Conservation (phyloP, 2,329 filamentous ascomycete species). For the Aspergillus tanneri region DNA sequence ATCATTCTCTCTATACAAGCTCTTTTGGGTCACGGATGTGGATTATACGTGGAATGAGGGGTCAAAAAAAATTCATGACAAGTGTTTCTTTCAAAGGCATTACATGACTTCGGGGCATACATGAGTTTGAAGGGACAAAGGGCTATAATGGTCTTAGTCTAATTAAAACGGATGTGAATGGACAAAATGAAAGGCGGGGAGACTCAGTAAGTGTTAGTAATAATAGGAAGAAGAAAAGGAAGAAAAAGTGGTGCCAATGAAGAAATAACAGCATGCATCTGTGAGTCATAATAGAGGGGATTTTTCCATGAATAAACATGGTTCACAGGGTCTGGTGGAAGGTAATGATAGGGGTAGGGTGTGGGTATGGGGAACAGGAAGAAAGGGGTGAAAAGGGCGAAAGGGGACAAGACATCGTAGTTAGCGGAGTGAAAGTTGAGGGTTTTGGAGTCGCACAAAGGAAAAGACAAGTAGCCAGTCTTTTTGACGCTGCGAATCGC, state of each 20-base stretch:
- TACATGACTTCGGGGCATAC: constrained; percentile 47
- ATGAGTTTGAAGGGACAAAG: constrained; percentile 30
- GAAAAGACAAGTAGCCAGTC: neutral
- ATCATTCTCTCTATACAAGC: constrained; percentile 28
- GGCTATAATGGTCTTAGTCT: constrained; percentile 39
- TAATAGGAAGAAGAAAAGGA: constrained; percentile 15
- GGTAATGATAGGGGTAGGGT: neutral
- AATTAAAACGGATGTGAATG: constrained; percentile 35
- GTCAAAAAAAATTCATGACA: constrained; percentile 33
- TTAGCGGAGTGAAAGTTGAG: constrained; percentile 3
- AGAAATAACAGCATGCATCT: constrained; percentile 20
- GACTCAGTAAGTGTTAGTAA: constrained; percentile 11
- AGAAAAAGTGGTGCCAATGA: constrained; percentile 8
- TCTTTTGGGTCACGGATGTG: constrained; percentile 25
- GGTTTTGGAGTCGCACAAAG: constrained; percentile 1
- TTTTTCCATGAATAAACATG: neutral
- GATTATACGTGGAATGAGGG: constrained; percentile 20
- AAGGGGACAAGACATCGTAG: constrained; percentile 8
- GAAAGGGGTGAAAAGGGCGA: constrained; percentile 1
- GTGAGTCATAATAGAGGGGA: constrained; percentile 23
- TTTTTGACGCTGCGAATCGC: neutral
- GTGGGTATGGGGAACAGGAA: constrained; percentile 1
- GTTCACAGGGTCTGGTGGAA: neutral
- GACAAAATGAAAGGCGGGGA: constrained; percentile 9
- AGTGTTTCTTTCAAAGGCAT: constrained; percentile 32